Base-by-base conservation (phyloP, 2,329 filamentous ascomycete genomes). In the Leptographium radiaticola region DNA sequence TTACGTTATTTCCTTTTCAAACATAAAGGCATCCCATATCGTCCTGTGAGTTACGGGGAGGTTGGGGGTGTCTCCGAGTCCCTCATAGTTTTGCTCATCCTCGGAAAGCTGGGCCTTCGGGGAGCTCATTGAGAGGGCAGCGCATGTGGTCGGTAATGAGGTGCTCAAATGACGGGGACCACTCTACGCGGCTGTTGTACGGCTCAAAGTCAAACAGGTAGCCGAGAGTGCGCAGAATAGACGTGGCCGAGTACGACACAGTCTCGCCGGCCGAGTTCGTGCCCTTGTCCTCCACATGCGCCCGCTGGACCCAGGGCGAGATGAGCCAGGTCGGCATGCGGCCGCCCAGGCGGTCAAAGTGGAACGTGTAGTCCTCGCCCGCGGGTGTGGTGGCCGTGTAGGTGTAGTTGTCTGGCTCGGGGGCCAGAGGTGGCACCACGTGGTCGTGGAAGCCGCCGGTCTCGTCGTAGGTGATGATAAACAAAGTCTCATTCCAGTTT, bases 391-490 rank as follows among this genome's bases (percentile, higher is more conserved):
- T 61, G 53, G 67, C 66, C 5, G 68, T 70, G 57, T 64, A 68
- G 15, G 65, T 63, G 12, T 67, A 58, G 44, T 62, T 58, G 55
- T 71, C 70, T 1, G 69, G 69, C 1, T 65, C 56, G 0, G 71
- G 71, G 0, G 71, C 62, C 6, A 67, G 62, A 0, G 70, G 70
- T 2, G 72, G 70, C 0, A 69, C 58, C 16, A 73, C 71, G 55
- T 75, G 72, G 60, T 74, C 72, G 30, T 68, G 68, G 55, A 75
- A 74, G 11, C 72, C 72, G 36, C 72, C 71, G 51, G 71, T 66
- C 60, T 74, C 72, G 59, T 74, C 72, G 53, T 71, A 74, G 6
- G 70, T 74, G 36, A 74, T 57, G 56, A 75, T 68, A 55, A 74
- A 72, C 13, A 74, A 65, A 0, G 71, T 74, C 39, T 71, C 62